A percentile compares a stretch with the other conserved stretches of the same genome.
These are phyloP conservation scores for Colletotrichum paranaense DNA, from an alignment of 2,329 filamentous ascomycete species.

Conservation along the genomic window DNA sequence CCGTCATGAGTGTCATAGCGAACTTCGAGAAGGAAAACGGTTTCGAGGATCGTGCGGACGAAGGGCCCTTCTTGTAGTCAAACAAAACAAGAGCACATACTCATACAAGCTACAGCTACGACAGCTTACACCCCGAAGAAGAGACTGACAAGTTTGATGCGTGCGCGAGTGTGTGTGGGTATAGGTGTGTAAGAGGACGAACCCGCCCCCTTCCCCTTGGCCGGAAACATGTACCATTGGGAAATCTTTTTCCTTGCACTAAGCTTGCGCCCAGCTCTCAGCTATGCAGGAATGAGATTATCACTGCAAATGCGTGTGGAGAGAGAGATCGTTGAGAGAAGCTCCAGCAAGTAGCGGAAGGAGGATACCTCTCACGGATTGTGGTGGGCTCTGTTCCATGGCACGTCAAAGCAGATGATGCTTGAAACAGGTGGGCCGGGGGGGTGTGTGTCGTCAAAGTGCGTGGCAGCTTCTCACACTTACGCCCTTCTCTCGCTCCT, in stretches of 20 bases:
- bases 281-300: background rate
- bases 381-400: constrained; percentile 19
- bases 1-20: constrained; percentile 25
- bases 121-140: background rate
- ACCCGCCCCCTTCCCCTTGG: background rate
- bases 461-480: constrained; percentile 29
- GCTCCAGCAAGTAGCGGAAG: background rate
- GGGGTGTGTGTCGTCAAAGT: constrained; percentile 8
- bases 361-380: background rate
- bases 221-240: background rate
- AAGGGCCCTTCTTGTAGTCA: constrained; percentile 26
- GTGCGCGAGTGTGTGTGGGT: background rate
- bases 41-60: constrained; percentile 23
- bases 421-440: constrained; percentile 33
- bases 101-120: background rate
- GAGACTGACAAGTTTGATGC: background rate
- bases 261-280: background rate
- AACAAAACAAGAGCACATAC: too few relatives aligned
- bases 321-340: background rate
- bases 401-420: constrained; percentile 33
- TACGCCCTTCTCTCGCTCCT: background rate
- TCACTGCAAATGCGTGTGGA: background rate
- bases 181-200: background rate
- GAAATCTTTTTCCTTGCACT: background rate
- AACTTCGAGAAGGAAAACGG: constrained; percentile 22